Conservation (phyloP, 1,139 yeast species). For the Debaryomyces nepalensis region DNA sequence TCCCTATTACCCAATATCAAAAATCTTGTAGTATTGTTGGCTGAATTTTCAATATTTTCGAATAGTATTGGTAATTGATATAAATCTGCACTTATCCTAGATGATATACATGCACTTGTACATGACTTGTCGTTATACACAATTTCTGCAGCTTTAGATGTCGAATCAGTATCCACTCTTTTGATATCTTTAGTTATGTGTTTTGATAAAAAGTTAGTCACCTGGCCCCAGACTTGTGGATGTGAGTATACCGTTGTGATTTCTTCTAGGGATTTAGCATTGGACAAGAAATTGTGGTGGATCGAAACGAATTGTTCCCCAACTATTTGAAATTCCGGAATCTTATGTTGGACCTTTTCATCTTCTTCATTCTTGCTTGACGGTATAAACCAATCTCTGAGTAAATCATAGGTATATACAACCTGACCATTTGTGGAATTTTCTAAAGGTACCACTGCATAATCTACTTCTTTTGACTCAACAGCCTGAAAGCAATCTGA, state of each 20-base stretch:
- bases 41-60: conserved; percentile 67
- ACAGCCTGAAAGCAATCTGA: conserved; percentile 67
- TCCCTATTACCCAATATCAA: conserved; percentile 56
- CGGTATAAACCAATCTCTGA: conserved; percentile 64
- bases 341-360: conserved; percentile 8
- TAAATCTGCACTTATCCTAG: conserved; percentile 64
- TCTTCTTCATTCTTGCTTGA: conserved; percentile 15
- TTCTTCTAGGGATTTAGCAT: conserved; percentile 45
- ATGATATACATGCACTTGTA: conserved; percentile 51
- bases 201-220: conserved; percentile 53
- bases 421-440: conserved; percentile 97
- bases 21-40: conserved; percentile 84
- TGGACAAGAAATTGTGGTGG: conserved; percentile 73
- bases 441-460: conserved; percentile 88
- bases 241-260: conserved; percentile 76
- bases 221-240: conserved; percentile 99
- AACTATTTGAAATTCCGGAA: conserved; percentile 53
- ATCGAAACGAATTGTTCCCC: conserved; percentile 85
- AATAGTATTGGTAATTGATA: conserved; percentile 62
- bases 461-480: conserved; percentile 54
- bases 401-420: conserved; percentile 77
- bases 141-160: conserved; percentile 80
- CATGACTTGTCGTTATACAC: conserved; percentile 48
- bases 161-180: conserved; percentile 71
- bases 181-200: conserved; percentile 42